Evolutionary conservation across 2,329 filamentous ascomycete genomes (phyloP).

Genomic region (Colletotrichum spaethianum): DNA sequence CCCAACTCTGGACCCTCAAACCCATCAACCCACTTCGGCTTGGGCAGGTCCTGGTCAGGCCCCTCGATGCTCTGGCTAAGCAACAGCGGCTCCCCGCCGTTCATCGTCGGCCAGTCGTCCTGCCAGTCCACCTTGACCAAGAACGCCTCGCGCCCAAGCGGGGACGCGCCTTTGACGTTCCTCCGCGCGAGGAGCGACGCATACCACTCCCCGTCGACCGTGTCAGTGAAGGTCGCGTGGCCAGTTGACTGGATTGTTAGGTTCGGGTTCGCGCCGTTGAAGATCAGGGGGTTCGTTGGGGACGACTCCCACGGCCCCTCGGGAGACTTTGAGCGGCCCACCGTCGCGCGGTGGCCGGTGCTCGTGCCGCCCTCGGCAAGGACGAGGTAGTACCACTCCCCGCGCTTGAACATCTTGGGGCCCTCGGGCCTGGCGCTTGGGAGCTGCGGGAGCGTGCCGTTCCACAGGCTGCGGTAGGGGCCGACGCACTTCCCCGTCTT

Average conservation of each 20-base stretch:
- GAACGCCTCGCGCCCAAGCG: slow-evolving; percentile 45
- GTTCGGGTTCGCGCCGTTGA: slow-evolving; percentile 42
- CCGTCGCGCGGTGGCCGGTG: slow-evolving; percentile 58
- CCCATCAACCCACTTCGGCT: slow-evolving; percentile 22
- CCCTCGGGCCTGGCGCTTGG: slow-evolving; percentile 43
- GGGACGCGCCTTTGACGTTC: slow-evolving; percentile 39
- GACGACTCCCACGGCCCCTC: slow-evolving; percentile 58
- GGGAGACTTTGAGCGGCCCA: slow-evolving; percentile 51
- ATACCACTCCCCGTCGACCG: slow-evolving; percentile 44
- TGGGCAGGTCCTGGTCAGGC: slow-evolving; percentile 12
- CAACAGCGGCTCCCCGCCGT: slow-evolving; percentile 41
- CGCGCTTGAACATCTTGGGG: slow-evolving; percentile 34
- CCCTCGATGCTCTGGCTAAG: slow-evolving; percentile 30
- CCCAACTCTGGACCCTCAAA: slow-evolving; percentile 18
- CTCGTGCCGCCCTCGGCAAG: slow-evolving; percentile 44
- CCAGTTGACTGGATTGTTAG: slow-evolving; percentile 44
- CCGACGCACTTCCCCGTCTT: slow-evolving; percentile 42
- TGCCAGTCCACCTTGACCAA: slow-evolving; percentile 44
- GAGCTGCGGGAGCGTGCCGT: slow-evolving; percentile 43
- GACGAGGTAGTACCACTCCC: slow-evolving; percentile 31
- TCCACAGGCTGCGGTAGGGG: slow-evolving; percentile 44
- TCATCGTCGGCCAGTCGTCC: slow-evolving; percentile 46
- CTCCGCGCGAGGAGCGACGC: slow-evolving; percentile 44
- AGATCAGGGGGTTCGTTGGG: slow-evolving; percentile 54
- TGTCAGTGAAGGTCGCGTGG: slow-evolving; percentile 44